phyloP scores from a whole-genome alignment of 2,329 filamentous ascomycete species.

The Ascochyta koolunga region DNA sequence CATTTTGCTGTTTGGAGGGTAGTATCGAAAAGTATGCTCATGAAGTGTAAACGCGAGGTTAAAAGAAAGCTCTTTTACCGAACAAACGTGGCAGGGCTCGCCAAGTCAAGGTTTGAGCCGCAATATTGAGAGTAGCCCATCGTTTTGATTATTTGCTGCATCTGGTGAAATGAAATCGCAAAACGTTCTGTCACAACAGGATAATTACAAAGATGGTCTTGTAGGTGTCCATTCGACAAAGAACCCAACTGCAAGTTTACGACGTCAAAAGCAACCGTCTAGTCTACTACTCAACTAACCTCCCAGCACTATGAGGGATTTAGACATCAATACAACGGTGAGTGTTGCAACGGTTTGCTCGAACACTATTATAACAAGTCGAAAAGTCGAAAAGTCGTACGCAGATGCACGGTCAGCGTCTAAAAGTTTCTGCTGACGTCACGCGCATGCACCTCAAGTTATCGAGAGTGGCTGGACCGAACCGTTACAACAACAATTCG shows the following conservation, averaged over 20 bases:
- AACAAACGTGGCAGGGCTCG: background rate
- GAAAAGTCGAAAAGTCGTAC: conserved; percentile 2
- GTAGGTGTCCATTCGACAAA: too few relatives aligned
- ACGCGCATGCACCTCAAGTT: conserved; percentile 10
- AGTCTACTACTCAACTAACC: too few relatives aligned
- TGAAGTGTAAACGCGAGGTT: background rate
- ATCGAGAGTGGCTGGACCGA: background rate
- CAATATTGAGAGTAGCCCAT: background rate
- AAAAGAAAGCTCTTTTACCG: background rate
- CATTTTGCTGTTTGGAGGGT: background rate
- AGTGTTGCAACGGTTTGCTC: too few relatives aligned
- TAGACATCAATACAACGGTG: too few relatives aligned
- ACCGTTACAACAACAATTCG: background rate
- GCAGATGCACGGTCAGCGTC: conserved; percentile 10
- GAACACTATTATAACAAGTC: background rate
- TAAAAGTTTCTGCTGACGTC: conserved; percentile 21
- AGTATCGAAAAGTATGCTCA: background rate
- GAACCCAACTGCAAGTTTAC: too few relatives aligned
- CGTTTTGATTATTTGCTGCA: too few relatives aligned
- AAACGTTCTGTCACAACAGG: too few relatives aligned
- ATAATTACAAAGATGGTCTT: too few relatives aligned
- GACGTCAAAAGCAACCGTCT: too few relatives aligned
- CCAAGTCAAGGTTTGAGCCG: background rate
- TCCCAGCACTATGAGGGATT: too few relatives aligned
- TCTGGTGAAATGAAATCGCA: too few relatives aligned